Percentiles rank a stretch among this genome's conserved stretches.
Evolutionary conservation across 352 stramenopile species (phyloP).

Genomic region (Phytophthora vignae): DNA sequence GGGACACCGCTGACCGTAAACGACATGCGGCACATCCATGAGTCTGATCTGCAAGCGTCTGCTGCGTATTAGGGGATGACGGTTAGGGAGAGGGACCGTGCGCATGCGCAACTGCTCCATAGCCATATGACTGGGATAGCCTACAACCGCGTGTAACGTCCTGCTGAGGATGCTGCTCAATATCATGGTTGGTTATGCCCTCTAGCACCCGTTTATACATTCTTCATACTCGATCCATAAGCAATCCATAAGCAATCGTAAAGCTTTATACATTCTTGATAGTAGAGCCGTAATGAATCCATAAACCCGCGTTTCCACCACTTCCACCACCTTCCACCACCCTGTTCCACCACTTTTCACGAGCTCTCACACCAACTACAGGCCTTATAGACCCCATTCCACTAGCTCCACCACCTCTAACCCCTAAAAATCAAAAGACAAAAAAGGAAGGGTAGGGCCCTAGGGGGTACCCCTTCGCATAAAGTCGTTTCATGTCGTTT

Average conservation of each 20-base stretch:
- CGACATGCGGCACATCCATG: background rate
- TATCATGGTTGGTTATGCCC: background rate
- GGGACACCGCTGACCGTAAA: background rate
- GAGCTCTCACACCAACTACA: too few relatives aligned
- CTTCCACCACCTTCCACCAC: background rate
- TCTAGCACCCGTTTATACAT: background rate
- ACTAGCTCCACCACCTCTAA: background rate
- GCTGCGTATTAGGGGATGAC: background rate
- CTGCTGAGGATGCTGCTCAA: background rate
- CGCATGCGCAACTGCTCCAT: background rate
- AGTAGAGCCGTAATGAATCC: too few relatives aligned
- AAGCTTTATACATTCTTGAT: background rate
- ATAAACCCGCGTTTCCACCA: too few relatives aligned
- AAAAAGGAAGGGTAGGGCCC: background rate
- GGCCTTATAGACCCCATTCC: too few relatives aligned
- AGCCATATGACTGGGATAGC: background rate
- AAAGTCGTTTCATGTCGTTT: too few relatives aligned
- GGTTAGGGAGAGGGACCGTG: background rate
- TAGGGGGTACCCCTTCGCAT: too few relatives aligned
- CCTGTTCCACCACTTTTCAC: too few relatives aligned
- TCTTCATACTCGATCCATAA: background rate
- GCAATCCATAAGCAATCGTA: background rate
- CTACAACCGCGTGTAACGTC: background rate
- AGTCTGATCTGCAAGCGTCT: background rate
- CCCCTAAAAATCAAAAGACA: background rate